Conservation (phyloP, 352 stramenopile species). For the Phytopythium oedochilum region DNA sequence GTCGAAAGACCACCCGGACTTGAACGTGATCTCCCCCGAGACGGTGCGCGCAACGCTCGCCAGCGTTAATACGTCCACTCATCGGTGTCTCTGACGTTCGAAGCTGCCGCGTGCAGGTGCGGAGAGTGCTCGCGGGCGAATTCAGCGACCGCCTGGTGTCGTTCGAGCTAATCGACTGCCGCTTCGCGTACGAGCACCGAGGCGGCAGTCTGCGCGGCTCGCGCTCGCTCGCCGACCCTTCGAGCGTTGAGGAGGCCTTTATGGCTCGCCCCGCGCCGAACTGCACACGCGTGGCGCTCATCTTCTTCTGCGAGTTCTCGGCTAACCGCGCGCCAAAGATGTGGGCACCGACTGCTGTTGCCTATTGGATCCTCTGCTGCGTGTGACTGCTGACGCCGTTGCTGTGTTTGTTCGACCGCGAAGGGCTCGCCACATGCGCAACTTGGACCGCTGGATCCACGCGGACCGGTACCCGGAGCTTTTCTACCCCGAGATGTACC, state of each 20-base stretch:
- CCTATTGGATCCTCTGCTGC: too few relatives aligned
- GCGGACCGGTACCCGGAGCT: slow-evolving; percentile 52
- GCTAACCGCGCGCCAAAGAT: slow-evolving; percentile 67
- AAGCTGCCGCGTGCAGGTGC: slow-evolving; percentile 11
- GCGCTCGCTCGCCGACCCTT: slow-evolving; percentile 33
- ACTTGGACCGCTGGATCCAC: slow-evolving; percentile 56
- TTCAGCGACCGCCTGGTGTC: slow-evolving; percentile 23
- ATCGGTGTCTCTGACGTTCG: too few relatives aligned
- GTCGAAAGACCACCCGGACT: slow-evolving; percentile 45
- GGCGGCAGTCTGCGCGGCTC: slow-evolving; percentile 37
- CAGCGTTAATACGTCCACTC: too few relatives aligned
- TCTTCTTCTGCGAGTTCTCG: slow-evolving; percentile 74
- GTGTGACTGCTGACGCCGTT: not conserved
- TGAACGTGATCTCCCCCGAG: slow-evolving; percentile 52
- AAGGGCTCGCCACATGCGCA: slow-evolving; percentile 52
- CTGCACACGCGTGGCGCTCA: slow-evolving; percentile 33
- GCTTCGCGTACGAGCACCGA: slow-evolving; percentile 49
- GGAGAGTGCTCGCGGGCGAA: slow-evolving; percentile 25
- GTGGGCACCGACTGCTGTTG: slow-evolving; percentile 6
- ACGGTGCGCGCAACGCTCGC: too few relatives aligned
- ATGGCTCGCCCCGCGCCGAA: slow-evolving; percentile 19
- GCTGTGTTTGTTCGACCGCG: not conserved
- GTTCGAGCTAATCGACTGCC: slow-evolving; percentile 49
- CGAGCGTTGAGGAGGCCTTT: slow-evolving; percentile 35
- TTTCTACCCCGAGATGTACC: slow-evolving; percentile 64